Base-by-base conservation (phyloP, 495 filamentous ascomycete species). In the Cladorrhinum samala region DNA sequence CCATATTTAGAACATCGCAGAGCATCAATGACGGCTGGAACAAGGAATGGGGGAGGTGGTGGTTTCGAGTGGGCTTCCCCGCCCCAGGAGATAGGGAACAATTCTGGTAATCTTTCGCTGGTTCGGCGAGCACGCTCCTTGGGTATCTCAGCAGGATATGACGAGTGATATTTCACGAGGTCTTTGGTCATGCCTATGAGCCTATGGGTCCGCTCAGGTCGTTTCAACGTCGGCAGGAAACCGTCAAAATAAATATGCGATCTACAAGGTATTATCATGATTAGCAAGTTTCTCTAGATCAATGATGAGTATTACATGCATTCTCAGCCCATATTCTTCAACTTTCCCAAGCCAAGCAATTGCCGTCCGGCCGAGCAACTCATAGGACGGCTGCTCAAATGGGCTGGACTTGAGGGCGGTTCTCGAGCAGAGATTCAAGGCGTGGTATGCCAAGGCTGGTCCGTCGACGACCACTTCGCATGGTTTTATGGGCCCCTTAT, bases 231-330 rank as follows among this genome's bases (percentile, higher is more conserved):
- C 8, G 89, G 89, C 9, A 94, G 72, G 40, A 78, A 83, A 20
- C 88, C 87, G 63, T 94, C 89, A 52, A 94, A 92, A 63, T 81
- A 90, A 48, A 94, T 88, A 38, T 70, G 76, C 17, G 67, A 66
- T 27, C 80, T 82, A 24, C 27, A 36, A 45, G 21, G 1, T 14
- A 33, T 63, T 14, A 66, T 66, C 40, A 53, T 25, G 41, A 46
- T 18, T 18, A 30, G 3, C 14, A 41, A n/a, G n/a, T 17, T 17
- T 3, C 20, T 17, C 2, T 41, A 14, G 13, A 41, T n/a, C n/a
- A 2, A 8, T 41, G 39, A n/a, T n/a, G n/a, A n/a, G n/a, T n/a
- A 6, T 14, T 41, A 41, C 39, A 5, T 77, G 89, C 86, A 91
- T 75, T 25, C 61, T 62, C 17, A 87, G 71, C 11, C 79, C 76